Evolutionary conservation across 805 yeast species (phyloP).

Genomic region (Brettanomyces naardenensis): DNA sequence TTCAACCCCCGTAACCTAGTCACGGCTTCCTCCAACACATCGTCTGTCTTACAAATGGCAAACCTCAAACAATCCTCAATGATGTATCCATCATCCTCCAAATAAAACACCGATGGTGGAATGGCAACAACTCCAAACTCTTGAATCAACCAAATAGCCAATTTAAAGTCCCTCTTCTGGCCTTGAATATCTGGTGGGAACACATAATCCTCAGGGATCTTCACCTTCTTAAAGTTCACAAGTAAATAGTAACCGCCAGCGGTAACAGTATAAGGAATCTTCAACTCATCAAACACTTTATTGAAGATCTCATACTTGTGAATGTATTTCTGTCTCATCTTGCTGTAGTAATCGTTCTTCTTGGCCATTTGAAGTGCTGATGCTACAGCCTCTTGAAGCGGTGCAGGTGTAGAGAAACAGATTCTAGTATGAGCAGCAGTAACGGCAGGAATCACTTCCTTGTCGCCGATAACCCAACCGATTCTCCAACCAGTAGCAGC

Average conservation of each 20-base stretch:
- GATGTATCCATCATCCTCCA: conserved; percentile 58
- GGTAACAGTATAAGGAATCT: conserved; percentile 82
- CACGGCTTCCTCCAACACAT: conserved; percentile 73
- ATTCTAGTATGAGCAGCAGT: conserved; percentile 90
- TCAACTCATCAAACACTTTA: conserved; percentile 74
- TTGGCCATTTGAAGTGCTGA: conserved; percentile 61
- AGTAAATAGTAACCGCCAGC: conserved; percentile 92
- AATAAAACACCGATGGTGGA: conserved; percentile 94
- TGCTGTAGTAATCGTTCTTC: conserved; percentile 56
- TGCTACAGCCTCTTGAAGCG: conserved; percentile 88
- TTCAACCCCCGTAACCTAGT: conserved; percentile 63
- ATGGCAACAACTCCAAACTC: conserved; percentile 93
- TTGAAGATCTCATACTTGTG: conserved; percentile 70
- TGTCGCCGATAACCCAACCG: conserved; percentile 89
- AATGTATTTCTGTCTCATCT: conserved; percentile 59
- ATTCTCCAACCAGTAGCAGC: conserved; percentile 99
- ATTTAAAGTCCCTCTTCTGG: conserved; percentile 78
- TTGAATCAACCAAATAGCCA: conserved; percentile 87
- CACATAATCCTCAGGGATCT: conserved; percentile 55
- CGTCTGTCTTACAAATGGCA: conserved; percentile 94
- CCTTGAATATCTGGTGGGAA: conserved; percentile 60
- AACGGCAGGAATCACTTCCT: conserved; percentile 73
- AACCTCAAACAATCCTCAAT: conserved; percentile 85
- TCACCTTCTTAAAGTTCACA: conserved; percentile 78
- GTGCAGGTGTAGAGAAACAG: conserved; percentile 85